Evolutionary conservation across 2,329 filamentous ascomycete genomes (phyloP), one percentile per base, ranked within the genome.

Genomic region (Penicillium sp.): DNA sequence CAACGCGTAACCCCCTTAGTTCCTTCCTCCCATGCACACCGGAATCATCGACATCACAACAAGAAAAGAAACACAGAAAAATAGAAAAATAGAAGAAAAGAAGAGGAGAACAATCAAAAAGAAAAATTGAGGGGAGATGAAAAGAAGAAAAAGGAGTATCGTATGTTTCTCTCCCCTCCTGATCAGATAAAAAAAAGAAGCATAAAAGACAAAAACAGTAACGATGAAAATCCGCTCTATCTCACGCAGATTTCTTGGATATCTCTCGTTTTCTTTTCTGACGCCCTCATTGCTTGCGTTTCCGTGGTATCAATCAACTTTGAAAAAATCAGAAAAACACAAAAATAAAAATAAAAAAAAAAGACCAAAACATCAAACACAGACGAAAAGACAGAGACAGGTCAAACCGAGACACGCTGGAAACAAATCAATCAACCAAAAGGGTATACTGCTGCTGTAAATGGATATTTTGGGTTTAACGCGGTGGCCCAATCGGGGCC

Each of bases 401-500:
- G 78, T 78, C 79, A 79, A 76, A 68, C 65, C 70, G 65, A 65
- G 65, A 68, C 70, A 71, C 65, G 71, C 69, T 69, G 70, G 69
- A 68, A 72, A 64, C 64, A 70, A 69, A 72, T 70, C 70, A 72
- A 70, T 70, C 70, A 72, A 70, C 72, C 69, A 75, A 74, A 65
- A 77, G 78, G 78, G 78, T 80, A 80, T 79, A 79, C 77, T 78
- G 78, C 77, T 76, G 75, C 77, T 76, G 75, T 72, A 76, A 79
- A 76, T 74, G 75, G 73, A 74, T 76, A 75, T 76, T 73, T 72
- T 73, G 74, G 76, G 81, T 88, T 89, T 90, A 94, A 91, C 91
- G 91, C 85, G 90, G 92, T 87, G 91, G 90, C 85, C 91, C 91
- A 85, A 93, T 90, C 70, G 91, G 91, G 84, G 88, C 92, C 86